Percentiles rank a stretch among this genome's conserved stretches.
Conservation (phyloP, 164 flowering plant genomes). For the Vitis amurensis region DNA sequence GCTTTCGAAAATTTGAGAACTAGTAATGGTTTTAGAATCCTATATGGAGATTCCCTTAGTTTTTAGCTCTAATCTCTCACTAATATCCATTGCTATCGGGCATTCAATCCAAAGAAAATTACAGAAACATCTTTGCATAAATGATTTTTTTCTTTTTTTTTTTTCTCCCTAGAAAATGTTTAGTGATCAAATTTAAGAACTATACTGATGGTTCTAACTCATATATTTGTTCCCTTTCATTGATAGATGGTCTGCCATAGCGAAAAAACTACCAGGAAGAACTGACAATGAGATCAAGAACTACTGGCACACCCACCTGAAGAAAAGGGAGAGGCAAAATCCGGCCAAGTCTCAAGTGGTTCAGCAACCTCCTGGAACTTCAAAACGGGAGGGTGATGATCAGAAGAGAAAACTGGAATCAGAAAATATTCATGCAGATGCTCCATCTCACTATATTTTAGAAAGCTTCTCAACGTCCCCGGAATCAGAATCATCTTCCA, state of each 20-base stretch:
- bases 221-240: not conserved
- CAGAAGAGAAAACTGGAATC: not conserved
- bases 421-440: not conserved
- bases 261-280: conserved; percentile 27
- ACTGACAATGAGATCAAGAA: conserved; percentile 38
- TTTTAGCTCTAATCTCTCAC: not conserved
- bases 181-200: not conserved
- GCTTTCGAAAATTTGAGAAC: too few species aligned
- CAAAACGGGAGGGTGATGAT: not conserved
- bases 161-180: too few species aligned
- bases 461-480: conserved; percentile 16
- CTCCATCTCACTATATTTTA: not conserved
- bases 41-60: not conserved
- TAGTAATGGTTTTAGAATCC: too few species aligned
- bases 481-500: conserved; percentile 6
- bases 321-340: conserved; percentile 3
- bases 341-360: not conserved
- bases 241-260: conserved; percentile 34
- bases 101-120: too few species aligned
- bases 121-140: too few species aligned
- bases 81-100: too few species aligned
- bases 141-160: too few species aligned
- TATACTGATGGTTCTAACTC: not conserved
- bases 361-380: not conserved
- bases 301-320: conserved; percentile 30